Base-by-base conservation (phyloP, 257 asterid species). In the Nicotiana tomentosiformis region DNA sequence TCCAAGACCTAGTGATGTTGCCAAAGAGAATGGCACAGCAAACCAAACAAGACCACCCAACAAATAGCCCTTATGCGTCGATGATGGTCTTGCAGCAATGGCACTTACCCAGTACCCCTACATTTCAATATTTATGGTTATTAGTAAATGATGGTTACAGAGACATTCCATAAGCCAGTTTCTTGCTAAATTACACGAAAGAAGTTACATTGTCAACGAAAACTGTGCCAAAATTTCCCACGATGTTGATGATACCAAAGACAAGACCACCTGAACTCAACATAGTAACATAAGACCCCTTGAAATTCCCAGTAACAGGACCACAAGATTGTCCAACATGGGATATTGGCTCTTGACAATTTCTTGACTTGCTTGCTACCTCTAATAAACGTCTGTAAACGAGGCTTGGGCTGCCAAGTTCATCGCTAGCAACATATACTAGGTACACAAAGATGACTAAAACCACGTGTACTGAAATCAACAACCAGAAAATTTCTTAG, bases 41-140 rank as follows among this genome's bases (percentile, higher is more conserved):
- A 95, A 95, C 98, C 98, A 95, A 4, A 95, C 98, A 58, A 95
- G 57, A 66, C 99, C 99, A 17, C 99, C 97, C 82, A 95, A 77
- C 72, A 95, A 89, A 84, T 95, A 95, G 1, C 98, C 99, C 90
- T 92, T 93, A 82, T 95, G 98, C 33, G 99, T 95, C 49, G 99
- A 95, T 68, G 99, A 93, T 70, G 99, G 98, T 60, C 98, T 93
- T 29, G 98, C 99, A 58, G 99, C 99, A 81, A 93, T 93, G 18
- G 99, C 99, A 74, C 98, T 95, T 51, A 92, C 93, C 99, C 99
- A 93, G 77, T 93, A 95, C 14, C 98, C 97, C 98, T 95, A 78
- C 26, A 43, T 57, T 78, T 35, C n/a, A 39, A 58, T 11, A 14
- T 1, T 6, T 49, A 23, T 32, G 0, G 67, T 16, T 83, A 30